Base-by-base conservation (phyloP, 108 stramenopile species). In the Fragilariopsis cylindrus region DNA sequence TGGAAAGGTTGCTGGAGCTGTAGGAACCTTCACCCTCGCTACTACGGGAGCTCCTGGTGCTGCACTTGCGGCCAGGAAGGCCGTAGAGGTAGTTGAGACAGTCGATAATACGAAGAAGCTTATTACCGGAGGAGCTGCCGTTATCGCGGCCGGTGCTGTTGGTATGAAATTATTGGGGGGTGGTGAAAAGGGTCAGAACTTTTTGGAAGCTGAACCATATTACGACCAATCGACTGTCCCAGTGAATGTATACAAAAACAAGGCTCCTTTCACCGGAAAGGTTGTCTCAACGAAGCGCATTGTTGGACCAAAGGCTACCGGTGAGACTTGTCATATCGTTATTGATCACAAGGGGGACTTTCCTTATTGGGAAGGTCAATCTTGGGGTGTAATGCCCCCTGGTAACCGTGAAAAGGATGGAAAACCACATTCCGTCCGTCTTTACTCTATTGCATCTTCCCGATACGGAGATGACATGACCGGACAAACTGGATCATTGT, bases 291-390 rank as follows among this genome's bases (percentile, higher is more conserved):
- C 94, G 50, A 97, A 98, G 93, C 89, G 98, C 62, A 97, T 98
- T 76, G 98, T 98, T 8, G 98, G 98, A 39, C 92, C 96, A 63
- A 84, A 96, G 80, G 98, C 98, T n/a, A 97, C 97, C 69, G 96
- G 96, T n/a, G 95, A 96, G 73, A 96, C 95, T 4, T 98, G 98
- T 92, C 96, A 98, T 90, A 96, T 98, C 85, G 85, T 97, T 76
- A 97, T 98, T 84, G 96, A 96, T 60, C 98, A 98, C 93, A 86
- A 95, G 48, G 98, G 97, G 16, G 86, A 97, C 73, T 96, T 97
- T 82, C 98, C 98, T 39, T 98, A 96, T 89, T 96, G 95, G 91
- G 98, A 98, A 84, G 98, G 98, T 47, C 98, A 98, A 84, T 97
- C 96, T 49, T 97, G 92, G 91, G 98, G 93, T 65, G 96, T 98